Evolutionary conservation across 495 filamentous ascomycete genomes (phyloP), one percentile per base, ranked within the genome.

Genomic region (Lichina pygmaea): DNA sequence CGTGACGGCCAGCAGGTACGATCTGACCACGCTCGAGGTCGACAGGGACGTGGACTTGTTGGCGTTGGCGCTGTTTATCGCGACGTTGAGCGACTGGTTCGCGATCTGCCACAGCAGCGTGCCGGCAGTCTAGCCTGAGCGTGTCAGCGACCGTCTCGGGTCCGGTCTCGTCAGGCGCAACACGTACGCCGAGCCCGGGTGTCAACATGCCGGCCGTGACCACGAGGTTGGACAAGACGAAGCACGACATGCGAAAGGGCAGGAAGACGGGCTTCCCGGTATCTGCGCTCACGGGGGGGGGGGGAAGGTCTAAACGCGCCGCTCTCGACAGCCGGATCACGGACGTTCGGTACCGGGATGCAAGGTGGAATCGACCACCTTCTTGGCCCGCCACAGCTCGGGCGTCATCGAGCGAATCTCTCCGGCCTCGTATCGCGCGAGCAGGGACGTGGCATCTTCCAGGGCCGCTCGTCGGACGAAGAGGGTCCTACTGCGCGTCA

Each of bases 121-220:
- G 32, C 86, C 89, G 17, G 74, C 71, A 38, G 81, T 94, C 73
- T 85, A 48, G 8, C 38, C 31, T 39, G 1, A 41, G 30, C 11
- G 11, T 9, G 17, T 48, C 31, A 48, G 46, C 15, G 4, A 9
- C 16, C 42, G 3, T 2, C 31, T 11, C 42, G 2, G 2, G 42
- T 3, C 6, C 16, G 2, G 1, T 24, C 10, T 10, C 31, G 39
- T 60, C 30, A 60, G 46, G 6, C 33, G 42, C 24, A 17, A n/a
- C 47, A 47, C 64, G 16, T 64, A 79, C 77, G 50, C 68, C 59
- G 30, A 89, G 67, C 7, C 79, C 77, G 0, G 89, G 89, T 17
- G 85, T 89, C 44, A 97, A 74, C 91, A 95, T 97, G 54, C 91
- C 89, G 5, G 76, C 91, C n/a, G 89, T 97, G 44, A 95, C 86